Evolutionary conservation across 2,329 filamentous ascomycete species (phyloP).

Genomic region (Xylariaceae sp.): DNA sequence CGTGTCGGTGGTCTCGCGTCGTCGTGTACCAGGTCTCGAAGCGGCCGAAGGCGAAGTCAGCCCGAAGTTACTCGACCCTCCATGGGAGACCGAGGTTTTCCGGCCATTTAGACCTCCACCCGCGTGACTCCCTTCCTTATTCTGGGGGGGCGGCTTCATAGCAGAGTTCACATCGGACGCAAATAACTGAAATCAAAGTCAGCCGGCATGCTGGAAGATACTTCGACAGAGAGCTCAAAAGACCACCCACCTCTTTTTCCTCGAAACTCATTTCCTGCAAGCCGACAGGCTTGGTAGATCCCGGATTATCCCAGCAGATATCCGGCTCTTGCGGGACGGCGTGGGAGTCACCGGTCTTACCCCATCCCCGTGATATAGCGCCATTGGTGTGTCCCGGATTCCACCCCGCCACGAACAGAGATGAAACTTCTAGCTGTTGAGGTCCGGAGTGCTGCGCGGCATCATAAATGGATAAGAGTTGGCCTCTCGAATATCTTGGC

Average conservation of each 20-base stretch:
- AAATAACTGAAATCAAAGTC: conserved; percentile 65
- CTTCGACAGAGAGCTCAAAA: neutral
- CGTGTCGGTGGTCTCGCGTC: conserved; percentile 77
- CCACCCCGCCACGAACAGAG: conserved; percentile 77
- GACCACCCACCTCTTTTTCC: conserved; percentile 60
- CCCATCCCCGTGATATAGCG: conserved; percentile 68
- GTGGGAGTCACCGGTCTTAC: conserved; percentile 74
- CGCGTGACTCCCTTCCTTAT: conserved; percentile 62
- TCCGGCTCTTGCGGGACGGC: conserved; percentile 80
- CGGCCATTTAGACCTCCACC: conserved; percentile 66
- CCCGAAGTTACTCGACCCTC: conserved; percentile 64
- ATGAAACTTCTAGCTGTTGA: conserved; percentile 63
- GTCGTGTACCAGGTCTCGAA: conserved; percentile 73
- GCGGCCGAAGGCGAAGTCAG: conserved; percentile 73
- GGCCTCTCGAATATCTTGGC: conserved; percentile 74
- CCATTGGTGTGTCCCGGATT: conserved; percentile 74
- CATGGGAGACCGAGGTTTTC: conserved; percentile 81
- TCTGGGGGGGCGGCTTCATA: conserved; percentile 81
- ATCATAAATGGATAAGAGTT: conserved; percentile 74
- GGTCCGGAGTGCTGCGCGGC: conserved; percentile 46
- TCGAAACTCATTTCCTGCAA: conserved; percentile 69
- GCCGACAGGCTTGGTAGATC: conserved; percentile 70
- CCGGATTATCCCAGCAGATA: conserved; percentile 83
- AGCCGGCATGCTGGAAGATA: conserved; percentile 24
- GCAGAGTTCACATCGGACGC: conserved; percentile 88